These are phyloP conservation scores for Chamaecyparis obtusa DNA, from an alignment of 75 land plant genomes.

Conservation along the genomic window DNA sequence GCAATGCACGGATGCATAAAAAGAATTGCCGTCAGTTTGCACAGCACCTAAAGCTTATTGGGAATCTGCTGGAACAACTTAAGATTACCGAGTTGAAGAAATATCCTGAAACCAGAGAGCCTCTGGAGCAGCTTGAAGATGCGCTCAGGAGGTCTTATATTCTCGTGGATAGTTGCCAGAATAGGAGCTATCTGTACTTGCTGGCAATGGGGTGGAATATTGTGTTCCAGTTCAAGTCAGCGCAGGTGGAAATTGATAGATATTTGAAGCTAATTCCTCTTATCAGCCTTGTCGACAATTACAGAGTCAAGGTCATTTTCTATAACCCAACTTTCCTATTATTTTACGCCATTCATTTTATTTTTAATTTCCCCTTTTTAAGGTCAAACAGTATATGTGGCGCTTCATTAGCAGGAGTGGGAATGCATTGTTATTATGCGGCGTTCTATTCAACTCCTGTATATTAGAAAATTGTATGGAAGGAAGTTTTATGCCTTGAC, in stretches of 20 bases:
- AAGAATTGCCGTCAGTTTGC: conserved; percentile 89
- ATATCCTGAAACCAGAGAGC: conserved; percentile 88
- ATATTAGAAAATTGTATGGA: neutral
- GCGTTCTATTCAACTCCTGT: neutral
- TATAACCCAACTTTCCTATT: neutral
- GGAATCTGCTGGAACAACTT: conserved; percentile 84
- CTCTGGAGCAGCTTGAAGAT: conserved; percentile 88
- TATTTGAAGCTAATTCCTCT: conserved; percentile 78
- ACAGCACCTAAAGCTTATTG: conserved; percentile 83
- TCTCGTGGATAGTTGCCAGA: conserved; percentile 82
- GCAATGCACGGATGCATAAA: conserved; percentile 91
- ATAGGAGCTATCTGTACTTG: conserved; percentile 82
- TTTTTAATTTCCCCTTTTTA: neutral
- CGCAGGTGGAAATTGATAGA: conserved; percentile 83
- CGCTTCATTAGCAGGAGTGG: neutral
- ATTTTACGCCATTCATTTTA: neutral
- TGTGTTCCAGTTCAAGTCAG: conserved; percentile 75
- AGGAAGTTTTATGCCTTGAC: neutral
- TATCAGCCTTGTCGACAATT: conserved; percentile 80
- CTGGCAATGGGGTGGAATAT: conserved; percentile 97
- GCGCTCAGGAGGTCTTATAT: conserved; percentile 70
- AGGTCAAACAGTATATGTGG: neutral
- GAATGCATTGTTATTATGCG: neutral
- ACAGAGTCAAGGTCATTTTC: conserved; percentile 50
- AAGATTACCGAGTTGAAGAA: conserved; percentile 78